Base-by-base conservation (phyloP, 129 eudicot genomes). In the Flaveria ramosissima region DNA sequence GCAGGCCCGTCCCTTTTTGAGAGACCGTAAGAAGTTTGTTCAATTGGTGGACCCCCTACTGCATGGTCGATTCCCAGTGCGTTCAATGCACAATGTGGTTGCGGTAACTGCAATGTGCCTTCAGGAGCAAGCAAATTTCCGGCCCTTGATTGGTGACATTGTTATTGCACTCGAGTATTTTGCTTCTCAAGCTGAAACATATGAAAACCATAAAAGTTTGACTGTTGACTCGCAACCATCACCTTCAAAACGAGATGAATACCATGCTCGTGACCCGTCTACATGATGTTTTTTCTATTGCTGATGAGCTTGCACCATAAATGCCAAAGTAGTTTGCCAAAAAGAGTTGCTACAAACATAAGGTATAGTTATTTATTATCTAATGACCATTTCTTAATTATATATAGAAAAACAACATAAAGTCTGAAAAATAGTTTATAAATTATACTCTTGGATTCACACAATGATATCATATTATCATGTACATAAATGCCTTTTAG, bases 41-140 rank as follows among this genome's bases (percentile, higher is more conserved):
- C 85, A 90, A 61, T 64, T 92, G 78, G 93, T 81, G 60, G 96
- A 92, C 84, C 92, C 98, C 8, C 67, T 68, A 30, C 73, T 92
- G 64, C 82, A 73, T 69, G 93, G 96, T 63, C 77, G 81, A 6
- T 83, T 82, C 70, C 82, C 94, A 1, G 48, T 61, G 14, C 88
- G 92, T 41, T 80, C 80, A 9, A 81, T 85, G 59, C 92, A 88
- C 78, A 90, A 92, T 63, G 83, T 89, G 3, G 79, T 90, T 71
- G 92, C 92, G 32, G 78, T 89, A 19, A 85, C 92, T 24, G 82
- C 91, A 56, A 89, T 92, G 96, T 92, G 96, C 76, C 86, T 92
- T 17, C 92, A 90, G 65, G 96, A 92, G 84, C 85, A 86, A 77
- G 90, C 96, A 26, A 77, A 76, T 69, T 86, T 83, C 55, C 87